Evolutionary conservation across 805 yeast genomes (phyloP).

Genomic region (Wickerhamomyces ciferrii): DNA sequence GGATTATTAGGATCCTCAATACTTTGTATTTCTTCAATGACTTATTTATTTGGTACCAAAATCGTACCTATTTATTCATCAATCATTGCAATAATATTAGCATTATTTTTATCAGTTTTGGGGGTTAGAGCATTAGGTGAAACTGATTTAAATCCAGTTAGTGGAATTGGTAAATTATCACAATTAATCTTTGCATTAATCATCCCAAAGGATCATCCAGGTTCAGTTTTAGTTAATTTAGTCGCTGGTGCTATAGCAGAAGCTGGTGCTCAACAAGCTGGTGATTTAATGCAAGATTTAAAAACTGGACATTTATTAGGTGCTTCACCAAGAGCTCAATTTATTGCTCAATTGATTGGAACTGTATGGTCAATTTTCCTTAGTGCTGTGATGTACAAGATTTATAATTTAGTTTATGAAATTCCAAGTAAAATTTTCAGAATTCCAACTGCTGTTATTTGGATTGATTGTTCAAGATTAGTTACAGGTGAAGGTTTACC

Average conservation of each 20-base stretch:
- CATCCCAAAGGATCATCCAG: constrained; percentile 70
- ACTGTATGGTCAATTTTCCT: constrained; percentile 78
- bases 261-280: constrained; percentile 99
- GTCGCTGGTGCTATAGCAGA: constrained; percentile 97
- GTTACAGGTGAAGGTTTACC: constrained; percentile 93
- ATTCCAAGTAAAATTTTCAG: constrained; percentile 81
- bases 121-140: constrained; percentile 96
- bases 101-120: constrained; percentile 72
- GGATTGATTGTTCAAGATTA: constrained; percentile 94
- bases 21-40: constrained; percentile 60
- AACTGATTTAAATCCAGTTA: constrained; percentile 93
- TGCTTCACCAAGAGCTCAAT: constrained; percentile 91
- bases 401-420: constrained; percentile 76
- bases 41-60: constrained; percentile 57
- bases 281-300: constrained; percentile 95
- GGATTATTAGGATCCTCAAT: constrained; percentile 68
- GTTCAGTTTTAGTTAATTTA: constrained; percentile 76
- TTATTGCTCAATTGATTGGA: constrained; percentile 84
- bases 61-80: constrained; percentile 70
- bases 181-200: constrained; percentile 83
- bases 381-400: constrained; percentile 75
- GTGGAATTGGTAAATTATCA: constrained; percentile 93
- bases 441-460: constrained; percentile 91
- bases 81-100: constrained; percentile 62
- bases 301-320: constrained; percentile 91